Evolutionary conservation across 768 basidiomycete species (phyloP), one percentile per base, ranked within the genome.

Genomic region (Russula dissimulans): DNA sequence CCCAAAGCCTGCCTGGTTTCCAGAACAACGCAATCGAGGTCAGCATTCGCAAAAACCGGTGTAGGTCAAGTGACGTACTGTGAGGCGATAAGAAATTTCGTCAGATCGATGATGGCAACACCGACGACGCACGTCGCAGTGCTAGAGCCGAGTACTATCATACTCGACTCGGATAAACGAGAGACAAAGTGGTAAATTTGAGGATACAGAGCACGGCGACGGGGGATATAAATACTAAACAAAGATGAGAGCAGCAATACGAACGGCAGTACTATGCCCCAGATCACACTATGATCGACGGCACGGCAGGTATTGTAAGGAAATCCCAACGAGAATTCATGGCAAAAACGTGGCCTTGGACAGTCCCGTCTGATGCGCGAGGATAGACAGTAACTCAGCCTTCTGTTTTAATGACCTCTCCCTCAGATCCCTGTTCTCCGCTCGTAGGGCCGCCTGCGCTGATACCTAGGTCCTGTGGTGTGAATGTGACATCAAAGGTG

Each of bases 401-500:
- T 72, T 90, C 88, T 48, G 84, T 73, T 77, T 89, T 89, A 62
- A 87, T 81, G 48, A 81, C 65, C 57, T 87, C 88, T 47, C 77
- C 65, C 66, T 86, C 83, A 56, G 79, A 77, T 38, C 87, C 87
- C 56, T 83, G 71, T 63, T 87, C 86, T 69, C 79, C 82, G 51
- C 60, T 63, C 54, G 69, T 64, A 39, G 72, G 66, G 50, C 67
- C 77, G 31, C 80, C 72, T 55, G 79, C 69, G 56, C 73, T 77
- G 67, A 90, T 78, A 58, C 79, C 80, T 65, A 91, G 69, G 63
- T 89, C 88, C 66, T 85, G 85, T 41, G 82, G 74, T 50, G 80
- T 73, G 71, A 87, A 87, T n/a, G 76, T 68, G 50, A 89, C 87
- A 70, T 91, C 89, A 66, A 89, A 91, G 17, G 82, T 71, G 61